Evolutionary conservation across 2,329 filamentous ascomycete species (phyloP).

Genomic region (Sclerotinia nivalis): DNA sequence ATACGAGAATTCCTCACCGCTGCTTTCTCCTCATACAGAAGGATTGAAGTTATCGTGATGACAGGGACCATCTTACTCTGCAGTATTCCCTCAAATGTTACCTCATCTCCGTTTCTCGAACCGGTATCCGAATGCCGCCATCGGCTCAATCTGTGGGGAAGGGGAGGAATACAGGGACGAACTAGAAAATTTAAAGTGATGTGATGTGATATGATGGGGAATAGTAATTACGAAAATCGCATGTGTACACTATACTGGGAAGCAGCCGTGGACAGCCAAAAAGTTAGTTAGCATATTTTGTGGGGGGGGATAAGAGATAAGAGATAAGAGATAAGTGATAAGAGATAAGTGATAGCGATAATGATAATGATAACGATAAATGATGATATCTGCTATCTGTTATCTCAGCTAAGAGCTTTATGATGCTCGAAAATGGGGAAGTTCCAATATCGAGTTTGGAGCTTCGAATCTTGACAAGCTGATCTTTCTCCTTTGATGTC

Average conservation of each 20-base stretch:
- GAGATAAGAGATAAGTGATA: neutral
- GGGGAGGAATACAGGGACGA: neutral
- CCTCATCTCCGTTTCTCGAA: neutral
- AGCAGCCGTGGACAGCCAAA: neutral
- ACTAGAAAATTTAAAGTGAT: neutral
- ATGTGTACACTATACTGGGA: neutral
- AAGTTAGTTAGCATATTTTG: neutral
- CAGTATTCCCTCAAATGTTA: neutral
- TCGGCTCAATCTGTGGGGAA: neutral
- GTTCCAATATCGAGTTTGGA: neutral
- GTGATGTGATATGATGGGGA: constrained; percentile 1
- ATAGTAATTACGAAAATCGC: neutral
- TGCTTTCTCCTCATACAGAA: neutral
- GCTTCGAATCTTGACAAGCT: neutral
- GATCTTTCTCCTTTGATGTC: neutral
- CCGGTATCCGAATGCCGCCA: constrained; percentile 7
- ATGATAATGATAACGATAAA: neutral
- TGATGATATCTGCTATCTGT: neutral
- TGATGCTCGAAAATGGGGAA: neutral
- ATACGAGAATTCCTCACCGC: neutral
- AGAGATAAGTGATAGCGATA: neutral
- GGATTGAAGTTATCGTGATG: neutral
- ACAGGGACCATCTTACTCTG: neutral
- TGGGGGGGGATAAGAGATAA: neutral
- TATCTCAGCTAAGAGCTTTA: neutral